Evolutionary conservation across 768 basidiomycete genomes (phyloP), one percentile per base, ranked within the genome.

Genomic region (Serendipita sp.): DNA sequence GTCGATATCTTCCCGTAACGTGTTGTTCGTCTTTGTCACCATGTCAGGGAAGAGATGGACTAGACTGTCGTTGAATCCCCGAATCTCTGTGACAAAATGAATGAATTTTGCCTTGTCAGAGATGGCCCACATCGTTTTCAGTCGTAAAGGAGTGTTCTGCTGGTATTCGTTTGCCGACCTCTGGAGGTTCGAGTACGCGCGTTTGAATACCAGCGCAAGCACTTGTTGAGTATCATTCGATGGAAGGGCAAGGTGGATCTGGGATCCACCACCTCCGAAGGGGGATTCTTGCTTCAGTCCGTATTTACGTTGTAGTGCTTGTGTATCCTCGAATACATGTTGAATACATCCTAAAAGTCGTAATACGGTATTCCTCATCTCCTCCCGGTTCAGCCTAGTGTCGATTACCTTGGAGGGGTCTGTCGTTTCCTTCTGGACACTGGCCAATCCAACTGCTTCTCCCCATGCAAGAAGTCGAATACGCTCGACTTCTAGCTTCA

Each of bases 401-500:
- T 52, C 48, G 48, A 52, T 34, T 8, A 0, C n/a, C 18, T 7
- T 18, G n/a, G 18, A 18, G 0, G 48, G 48, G 16, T 52, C 48
- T 16, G 48, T 7, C 32, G 18, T 18, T 18, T 34, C 48, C 16
- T 10, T 5, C 48, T 34, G 48, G 8, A 52, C 48, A 52, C 16
- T 46, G 63, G 28, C 47, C 34, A 64, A 44, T 32, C 63, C 63
- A 44, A 64, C 63, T 0, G 44, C 44, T 11, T 64, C 44, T 7
- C 63, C 63, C 63, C 63, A 64, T 13, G 38, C 30, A 44, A 64
- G 34, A 23, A 64, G 63, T 52, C 63, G 5, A 7, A 64, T 44
- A 13, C 63, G 34, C 63, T 64, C 63, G 7, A 64, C 63, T 28
- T 64, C 63, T n/a, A 64, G 44, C 28, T 64, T 64, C 0, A 47